phyloP scores from a whole-genome alignment of 768 basidiomycete species.

The Leccinum subgranulosum region DNA sequence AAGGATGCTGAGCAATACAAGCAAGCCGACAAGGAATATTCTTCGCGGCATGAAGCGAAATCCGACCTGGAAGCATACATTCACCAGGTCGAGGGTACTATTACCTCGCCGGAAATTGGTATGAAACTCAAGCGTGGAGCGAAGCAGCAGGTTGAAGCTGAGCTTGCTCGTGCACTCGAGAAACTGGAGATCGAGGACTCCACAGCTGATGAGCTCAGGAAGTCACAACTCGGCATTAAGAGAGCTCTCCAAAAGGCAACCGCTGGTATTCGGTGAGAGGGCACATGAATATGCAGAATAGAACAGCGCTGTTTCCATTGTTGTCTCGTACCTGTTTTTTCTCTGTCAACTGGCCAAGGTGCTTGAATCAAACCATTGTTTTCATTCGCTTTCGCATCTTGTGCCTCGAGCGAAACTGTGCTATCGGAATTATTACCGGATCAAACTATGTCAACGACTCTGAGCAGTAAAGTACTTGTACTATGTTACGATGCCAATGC shows the following conservation, averaged over 20 bases:
- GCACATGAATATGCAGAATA: conserved; percentile 13
- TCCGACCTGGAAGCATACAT: conserved; percentile 97
- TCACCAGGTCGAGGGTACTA: conserved; percentile 94
- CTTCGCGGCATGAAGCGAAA: conserved; percentile 96
- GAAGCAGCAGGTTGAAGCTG: conserved; percentile 90
- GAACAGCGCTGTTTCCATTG: conserved; percentile 10
- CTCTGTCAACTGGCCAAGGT: conserved; percentile 9
- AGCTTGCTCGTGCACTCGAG: conserved; percentile 97
- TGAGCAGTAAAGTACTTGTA: not conserved
- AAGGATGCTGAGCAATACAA: conserved; percentile 98
- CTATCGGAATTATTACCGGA: not conserved
- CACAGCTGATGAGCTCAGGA: conserved; percentile 90
- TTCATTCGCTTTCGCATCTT: conserved; percentile 5
- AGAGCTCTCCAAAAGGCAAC: conserved; percentile 98
- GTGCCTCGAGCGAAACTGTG: not conserved
- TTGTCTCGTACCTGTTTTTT: conserved; percentile 18
- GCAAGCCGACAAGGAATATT: conserved; percentile 96
- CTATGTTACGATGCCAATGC: conserved; percentile 35
- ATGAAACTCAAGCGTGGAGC: conserved; percentile 99
- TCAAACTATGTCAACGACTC: not conserved
- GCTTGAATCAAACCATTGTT: conserved; percentile 12
- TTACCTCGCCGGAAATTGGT: conserved; percentile 94
- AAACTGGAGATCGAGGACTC: conserved; percentile 98
- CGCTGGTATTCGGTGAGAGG: conserved; percentile 73
- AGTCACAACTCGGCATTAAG: conserved; percentile 93